These are phyloP conservation scores for Rhizophora mangle DNA, from an alignment of 345 rosid species.

Conservation along the genomic window DNA sequence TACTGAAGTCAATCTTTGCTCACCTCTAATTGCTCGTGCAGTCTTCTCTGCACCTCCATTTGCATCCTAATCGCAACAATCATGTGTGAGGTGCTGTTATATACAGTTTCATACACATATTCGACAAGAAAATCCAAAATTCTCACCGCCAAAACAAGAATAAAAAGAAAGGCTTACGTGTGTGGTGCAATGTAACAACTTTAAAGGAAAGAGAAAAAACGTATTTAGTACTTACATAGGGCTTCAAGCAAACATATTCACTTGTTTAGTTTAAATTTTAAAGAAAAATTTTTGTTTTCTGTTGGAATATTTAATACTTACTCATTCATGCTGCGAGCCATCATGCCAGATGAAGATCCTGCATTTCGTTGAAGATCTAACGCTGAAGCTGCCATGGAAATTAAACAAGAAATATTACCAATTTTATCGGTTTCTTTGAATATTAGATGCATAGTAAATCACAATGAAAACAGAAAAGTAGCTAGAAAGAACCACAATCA, in stretches of 20 bases:
- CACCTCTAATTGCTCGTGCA: conserved; percentile 98
- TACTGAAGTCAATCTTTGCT: neutral
- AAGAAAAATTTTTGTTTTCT: neutral
- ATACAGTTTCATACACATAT: conserved; percentile 26
- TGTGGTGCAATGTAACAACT: neutral
- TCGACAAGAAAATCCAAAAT: conserved; percentile 27
- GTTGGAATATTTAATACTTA: conserved; percentile 25
- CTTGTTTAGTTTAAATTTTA: neutral
- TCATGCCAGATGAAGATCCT: conserved; percentile 85
- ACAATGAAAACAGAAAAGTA: conserved; percentile 12
- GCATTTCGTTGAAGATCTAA: conserved; percentile 83
- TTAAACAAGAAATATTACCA: neutral
- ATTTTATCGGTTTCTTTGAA: neutral
- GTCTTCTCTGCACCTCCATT: conserved; percentile 99
- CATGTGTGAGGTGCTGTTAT: conserved; percentile 43
- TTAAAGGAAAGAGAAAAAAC: neutral
- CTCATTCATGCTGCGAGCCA: conserved; percentile 97
- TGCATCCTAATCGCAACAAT: conserved; percentile 84
- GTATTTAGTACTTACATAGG: neutral
- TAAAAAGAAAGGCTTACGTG: neutral
- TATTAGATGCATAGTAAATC: neutral
- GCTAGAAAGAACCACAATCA: conserved; percentile 32
- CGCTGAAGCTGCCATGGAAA: conserved; percentile 45
- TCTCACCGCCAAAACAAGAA: conserved; percentile 21
- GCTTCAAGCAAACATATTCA: neutral